Conservation (phyloP, 495 filamentous ascomycete genomes). For the Xylaria venustula region DNA sequence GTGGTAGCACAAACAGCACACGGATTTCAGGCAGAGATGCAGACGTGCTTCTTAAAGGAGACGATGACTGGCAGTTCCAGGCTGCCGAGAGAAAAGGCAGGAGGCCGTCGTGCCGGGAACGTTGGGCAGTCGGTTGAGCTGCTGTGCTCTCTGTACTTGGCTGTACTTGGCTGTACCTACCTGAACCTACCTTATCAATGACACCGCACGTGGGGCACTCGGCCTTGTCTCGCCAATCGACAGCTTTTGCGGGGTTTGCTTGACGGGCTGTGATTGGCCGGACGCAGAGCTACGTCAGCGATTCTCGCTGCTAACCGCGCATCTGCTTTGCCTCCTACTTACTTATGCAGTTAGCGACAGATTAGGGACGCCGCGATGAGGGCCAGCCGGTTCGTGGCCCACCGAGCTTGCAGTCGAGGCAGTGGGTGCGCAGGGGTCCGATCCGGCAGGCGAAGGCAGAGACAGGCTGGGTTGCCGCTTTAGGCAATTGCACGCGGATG, state of each 20-base stretch:
- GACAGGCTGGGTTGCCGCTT: background rate
- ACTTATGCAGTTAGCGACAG: too few relatives aligned
- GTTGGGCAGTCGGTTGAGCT: background rate
- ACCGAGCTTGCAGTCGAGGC: too few relatives aligned
- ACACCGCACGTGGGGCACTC: conserved; percentile 5
- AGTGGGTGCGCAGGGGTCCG: background rate
- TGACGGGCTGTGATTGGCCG: conserved; percentile 20
- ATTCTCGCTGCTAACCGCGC: conserved; percentile 11
- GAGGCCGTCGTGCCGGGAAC: background rate
- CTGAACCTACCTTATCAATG: conserved; percentile 18
- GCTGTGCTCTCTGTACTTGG: too few relatives aligned
- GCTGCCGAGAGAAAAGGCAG: background rate
- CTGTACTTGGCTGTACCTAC: too few relatives aligned
- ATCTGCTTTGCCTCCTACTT: too few relatives aligned
- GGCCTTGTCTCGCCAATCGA: conserved; percentile 8
- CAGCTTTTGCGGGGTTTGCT: conserved; percentile 24
- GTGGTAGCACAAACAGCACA: too few relatives aligned
- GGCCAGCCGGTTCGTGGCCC: too few relatives aligned
- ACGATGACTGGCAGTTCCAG: too few relatives aligned
- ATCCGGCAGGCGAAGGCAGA: background rate
- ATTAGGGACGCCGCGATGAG: too few relatives aligned
- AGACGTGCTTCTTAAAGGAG: background rate
- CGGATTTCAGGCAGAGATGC: background rate
- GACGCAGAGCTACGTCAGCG: conserved; percentile 23
- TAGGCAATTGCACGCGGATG: conserved; percentile 7